Conservation (phyloP, 2,329 filamentous ascomycete species). For the Neospermospora avenae region DNA sequence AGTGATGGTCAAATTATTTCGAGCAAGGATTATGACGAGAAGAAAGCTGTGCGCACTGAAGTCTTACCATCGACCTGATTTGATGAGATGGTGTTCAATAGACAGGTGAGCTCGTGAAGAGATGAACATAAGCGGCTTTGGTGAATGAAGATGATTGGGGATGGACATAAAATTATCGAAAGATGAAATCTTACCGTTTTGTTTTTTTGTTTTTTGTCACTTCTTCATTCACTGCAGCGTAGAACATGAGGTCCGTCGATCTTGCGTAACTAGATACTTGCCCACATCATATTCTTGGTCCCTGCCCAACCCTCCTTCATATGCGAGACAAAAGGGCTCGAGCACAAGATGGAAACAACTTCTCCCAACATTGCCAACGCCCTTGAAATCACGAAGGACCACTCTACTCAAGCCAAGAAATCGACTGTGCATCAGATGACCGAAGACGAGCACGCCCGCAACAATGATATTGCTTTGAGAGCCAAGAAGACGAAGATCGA, state of each 20-base stretch:
- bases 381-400: neutral
- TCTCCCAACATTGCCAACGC: neutral
- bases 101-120: neutral
- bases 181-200: too few species aligned
- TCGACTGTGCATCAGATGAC: neutral
- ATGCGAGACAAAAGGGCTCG: neutral
- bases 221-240: too few species aligned
- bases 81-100: neutral
- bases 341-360: neutral
- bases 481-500: neutral
- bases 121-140: neutral
- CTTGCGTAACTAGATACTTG: too few species aligned
- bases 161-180: too few species aligned
- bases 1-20: neutral
- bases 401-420: neutral
- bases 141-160: too few species aligned
- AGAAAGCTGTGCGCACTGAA: slow-evolving; percentile 10
- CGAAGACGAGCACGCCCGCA: neutral
- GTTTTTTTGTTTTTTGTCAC: too few species aligned
- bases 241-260: too few species aligned
- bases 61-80: neutral
- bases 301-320: neutral
- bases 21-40: slow-evolving; percentile 12
- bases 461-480: neutral
- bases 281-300: too few species aligned